These are phyloP conservation scores for Lentinula lateritia DNA, from an alignment of 768 basidiomycete genomes.

Conservation along the genomic window DNA sequence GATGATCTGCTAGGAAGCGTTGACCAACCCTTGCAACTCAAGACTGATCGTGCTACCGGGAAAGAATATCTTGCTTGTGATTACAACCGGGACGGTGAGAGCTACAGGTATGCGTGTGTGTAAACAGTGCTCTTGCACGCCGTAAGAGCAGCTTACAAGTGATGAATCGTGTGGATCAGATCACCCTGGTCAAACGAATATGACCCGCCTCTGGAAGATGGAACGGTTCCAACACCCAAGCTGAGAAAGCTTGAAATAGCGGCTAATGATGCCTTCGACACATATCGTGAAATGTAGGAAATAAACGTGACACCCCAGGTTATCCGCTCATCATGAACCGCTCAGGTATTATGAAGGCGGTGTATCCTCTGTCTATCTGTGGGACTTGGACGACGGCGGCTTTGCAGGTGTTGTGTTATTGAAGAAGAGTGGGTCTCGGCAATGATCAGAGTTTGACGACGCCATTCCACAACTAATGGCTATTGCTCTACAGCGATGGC, in stretches of 20 bases:
- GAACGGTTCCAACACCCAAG: slow-evolving; percentile 77
- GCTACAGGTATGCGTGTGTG: slow-evolving; percentile 65
- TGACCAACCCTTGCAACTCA: slow-evolving; percentile 86
- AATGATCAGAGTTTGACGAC: background rate
- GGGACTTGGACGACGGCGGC: slow-evolving; percentile 95
- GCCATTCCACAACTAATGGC: background rate
- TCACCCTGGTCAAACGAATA: slow-evolving; percentile 99
- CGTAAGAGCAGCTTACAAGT: background rate
- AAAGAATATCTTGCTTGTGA: slow-evolving; percentile 91
- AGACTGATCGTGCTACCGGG: slow-evolving; percentile 74
- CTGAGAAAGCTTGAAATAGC: slow-evolving; percentile 88
- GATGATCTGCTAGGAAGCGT: slow-evolving; percentile 94
- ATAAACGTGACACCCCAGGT: slow-evolving; percentile 1
- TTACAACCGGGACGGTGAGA: slow-evolving; percentile 90
- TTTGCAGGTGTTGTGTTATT: slow-evolving; percentile 96
- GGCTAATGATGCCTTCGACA: slow-evolving; percentile 95
- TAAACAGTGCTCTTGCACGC: background rate
- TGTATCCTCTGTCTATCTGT: slow-evolving; percentile 92
- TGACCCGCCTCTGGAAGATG: slow-evolving; percentile 84
- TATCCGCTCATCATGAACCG: background rate
- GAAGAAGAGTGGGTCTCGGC: slow-evolving; percentile 71
- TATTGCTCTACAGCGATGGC: slow-evolving; percentile 46
- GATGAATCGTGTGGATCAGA: slow-evolving; percentile 34
- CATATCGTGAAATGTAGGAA: slow-evolving; percentile 88
- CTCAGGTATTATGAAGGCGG: slow-evolving; percentile 96